Conservation (phyloP, 1,139 yeast species). For the Taphrina pruni region DNA sequence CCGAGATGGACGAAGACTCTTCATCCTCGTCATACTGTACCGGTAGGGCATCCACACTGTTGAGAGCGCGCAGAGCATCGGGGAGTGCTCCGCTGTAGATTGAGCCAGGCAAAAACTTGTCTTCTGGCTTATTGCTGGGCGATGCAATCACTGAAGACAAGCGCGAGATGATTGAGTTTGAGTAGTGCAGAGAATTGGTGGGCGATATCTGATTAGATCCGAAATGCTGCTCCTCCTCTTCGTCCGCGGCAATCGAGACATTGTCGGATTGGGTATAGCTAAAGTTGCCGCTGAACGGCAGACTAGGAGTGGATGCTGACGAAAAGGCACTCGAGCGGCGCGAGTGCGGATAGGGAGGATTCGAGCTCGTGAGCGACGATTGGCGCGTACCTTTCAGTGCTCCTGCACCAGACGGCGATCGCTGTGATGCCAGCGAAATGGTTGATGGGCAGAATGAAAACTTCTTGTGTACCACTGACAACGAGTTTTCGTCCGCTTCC, state of each 20-base stretch:
- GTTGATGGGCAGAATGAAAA: slow-evolving; percentile 39
- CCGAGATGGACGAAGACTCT: slow-evolving; percentile 19
- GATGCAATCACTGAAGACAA: slow-evolving; percentile 8
- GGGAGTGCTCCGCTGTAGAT: slow-evolving; percentile 24
- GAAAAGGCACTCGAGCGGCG: slow-evolving; percentile 10
- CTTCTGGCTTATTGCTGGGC: slow-evolving; percentile 13
- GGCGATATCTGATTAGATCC: slow-evolving; percentile 10
- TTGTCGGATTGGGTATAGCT: slow-evolving; percentile 5
- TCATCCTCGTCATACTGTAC: slow-evolving; percentile 26
- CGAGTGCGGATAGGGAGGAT: slow-evolving; percentile 8
- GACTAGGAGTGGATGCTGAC: slow-evolving; percentile 14
- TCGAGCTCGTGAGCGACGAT: slow-evolving; percentile 19
- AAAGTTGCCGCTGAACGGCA: slow-evolving; percentile 1
- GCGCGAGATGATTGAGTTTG: slow-evolving; percentile 32
- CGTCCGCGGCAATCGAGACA: slow-evolving; percentile 34
- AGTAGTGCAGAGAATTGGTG: slow-evolving; percentile 27
- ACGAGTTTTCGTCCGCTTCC: background rate
- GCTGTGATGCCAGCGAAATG: slow-evolving; percentile 23
- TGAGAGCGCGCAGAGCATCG: slow-evolving; percentile 21
- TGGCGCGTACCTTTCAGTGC: slow-evolving; percentile 9
- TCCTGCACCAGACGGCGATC: slow-evolving; percentile 4
- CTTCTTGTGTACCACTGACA: slow-evolving; percentile 20
- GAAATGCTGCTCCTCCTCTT: slow-evolving; percentile 17
- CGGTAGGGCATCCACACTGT: slow-evolving; percentile 5
- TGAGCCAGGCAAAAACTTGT: slow-evolving; percentile 18